Conservation (phyloP, 768 basidiomycete genomes). For the Clathrus columnatus region DNA sequence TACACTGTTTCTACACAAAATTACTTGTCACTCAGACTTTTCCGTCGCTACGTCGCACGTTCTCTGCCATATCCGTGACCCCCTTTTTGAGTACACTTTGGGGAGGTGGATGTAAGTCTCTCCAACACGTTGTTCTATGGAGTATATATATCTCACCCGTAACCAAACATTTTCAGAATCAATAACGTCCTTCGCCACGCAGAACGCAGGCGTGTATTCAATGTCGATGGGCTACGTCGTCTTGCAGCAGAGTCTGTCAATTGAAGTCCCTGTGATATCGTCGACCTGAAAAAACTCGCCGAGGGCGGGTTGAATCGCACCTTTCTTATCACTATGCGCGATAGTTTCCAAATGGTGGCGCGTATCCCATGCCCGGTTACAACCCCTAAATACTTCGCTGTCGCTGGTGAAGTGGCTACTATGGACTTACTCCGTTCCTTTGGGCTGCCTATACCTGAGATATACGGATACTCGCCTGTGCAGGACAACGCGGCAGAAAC, state of each 20-base stretch:
- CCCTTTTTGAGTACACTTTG: not conserved
- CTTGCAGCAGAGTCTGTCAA: slow-evolving; percentile 37
- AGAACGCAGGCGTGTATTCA: slow-evolving; percentile 36
- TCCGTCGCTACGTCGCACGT: not conserved
- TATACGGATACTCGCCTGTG: slow-evolving; percentile 25
- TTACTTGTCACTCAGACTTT: not conserved
- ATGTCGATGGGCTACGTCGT: slow-evolving; percentile 33
- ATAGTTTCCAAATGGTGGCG: slow-evolving; percentile 20
- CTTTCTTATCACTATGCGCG: slow-evolving; percentile 23
- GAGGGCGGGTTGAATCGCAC: slow-evolving; percentile 30
- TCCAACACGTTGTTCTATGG: slow-evolving; percentile 10
- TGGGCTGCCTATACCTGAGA: slow-evolving; percentile 24
- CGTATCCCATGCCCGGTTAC: slow-evolving; percentile 22
- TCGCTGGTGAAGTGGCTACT: slow-evolving; percentile 26
- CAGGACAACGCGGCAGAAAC: slow-evolving; percentile 21
- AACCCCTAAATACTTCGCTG: slow-evolving; percentile 20
- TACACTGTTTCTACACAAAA: not conserved
- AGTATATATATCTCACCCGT: slow-evolving; percentile 11
- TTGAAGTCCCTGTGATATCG: slow-evolving; percentile 30
- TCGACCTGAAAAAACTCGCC: slow-evolving; percentile 31
- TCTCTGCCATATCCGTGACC: not conserved
- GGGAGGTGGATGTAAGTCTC: not conserved
- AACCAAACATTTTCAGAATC: slow-evolving; percentile 9
- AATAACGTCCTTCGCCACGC: slow-evolving; percentile 32
- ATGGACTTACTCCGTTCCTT: slow-evolving; percentile 20